These are phyloP conservation scores for Pleurotus ostreatus DNA, from an alignment of 768 basidiomycete genomes.

Conservation along the genomic window DNA sequence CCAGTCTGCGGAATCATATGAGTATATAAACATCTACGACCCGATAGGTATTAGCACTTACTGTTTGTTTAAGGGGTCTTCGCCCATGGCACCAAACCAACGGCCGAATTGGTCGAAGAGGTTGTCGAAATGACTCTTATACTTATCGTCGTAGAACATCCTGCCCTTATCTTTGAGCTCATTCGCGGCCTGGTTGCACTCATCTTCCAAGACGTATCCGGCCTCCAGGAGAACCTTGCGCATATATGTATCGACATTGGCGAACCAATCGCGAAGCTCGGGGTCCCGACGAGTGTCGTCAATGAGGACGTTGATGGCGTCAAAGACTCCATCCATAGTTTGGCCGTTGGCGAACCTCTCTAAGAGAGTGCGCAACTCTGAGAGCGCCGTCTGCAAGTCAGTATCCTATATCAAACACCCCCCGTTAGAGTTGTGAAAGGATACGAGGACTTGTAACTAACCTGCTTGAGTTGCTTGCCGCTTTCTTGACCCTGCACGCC, in stretches of 20 bases:
- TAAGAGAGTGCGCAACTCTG: slow-evolving; percentile 72
- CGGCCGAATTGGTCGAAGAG: slow-evolving; percentile 62
- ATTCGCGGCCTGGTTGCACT: slow-evolving; percentile 60
- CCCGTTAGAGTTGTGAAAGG: no score
- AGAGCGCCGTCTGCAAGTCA: slow-evolving; percentile 12
- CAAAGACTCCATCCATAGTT: slow-evolving; percentile 62
- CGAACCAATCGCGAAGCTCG: slow-evolving; percentile 73
- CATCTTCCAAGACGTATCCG: slow-evolving; percentile 78
- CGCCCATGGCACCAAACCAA: slow-evolving; percentile 81
- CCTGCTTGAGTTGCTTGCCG: slow-evolving; percentile 19
- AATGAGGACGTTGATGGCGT: slow-evolving; percentile 66
- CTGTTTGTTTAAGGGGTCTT: slow-evolving; percentile 54
- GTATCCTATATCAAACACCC: no score
- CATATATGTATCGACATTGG: slow-evolving; percentile 51
- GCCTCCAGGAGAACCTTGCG: slow-evolving; percentile 75
- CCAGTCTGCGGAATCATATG: slow-evolving; percentile 40
- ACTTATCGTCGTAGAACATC: slow-evolving; percentile 65
- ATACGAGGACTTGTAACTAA: slow-evolving; percentile 10
- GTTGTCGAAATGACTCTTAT: slow-evolving; percentile 71
- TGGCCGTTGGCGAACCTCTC: slow-evolving; percentile 84
- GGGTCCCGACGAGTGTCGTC: slow-evolving; percentile 71
- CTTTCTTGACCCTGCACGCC: slow-evolving; percentile 16
- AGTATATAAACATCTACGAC: background rate
- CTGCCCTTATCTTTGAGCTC: slow-evolving; percentile 67
- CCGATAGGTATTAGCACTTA: background rate